phyloP scores from a whole-genome alignment of 1,284 basidiomycete genomes.

The Caloboletus firmus region DNA sequence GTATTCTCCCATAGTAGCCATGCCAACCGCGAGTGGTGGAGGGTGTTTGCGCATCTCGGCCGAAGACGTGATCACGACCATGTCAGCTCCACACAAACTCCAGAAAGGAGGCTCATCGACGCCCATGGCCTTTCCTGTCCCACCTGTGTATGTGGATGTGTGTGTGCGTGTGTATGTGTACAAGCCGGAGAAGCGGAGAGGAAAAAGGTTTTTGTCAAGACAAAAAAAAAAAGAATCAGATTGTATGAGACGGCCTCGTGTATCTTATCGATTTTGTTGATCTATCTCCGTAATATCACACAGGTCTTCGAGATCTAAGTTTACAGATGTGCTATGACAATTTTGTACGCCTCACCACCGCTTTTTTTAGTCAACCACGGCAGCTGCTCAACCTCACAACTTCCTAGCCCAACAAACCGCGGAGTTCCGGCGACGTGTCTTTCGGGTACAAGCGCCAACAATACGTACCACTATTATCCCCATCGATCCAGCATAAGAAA shows the following conservation, averaged over 20 bases:
- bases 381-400: conserved; percentile 7
- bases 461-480: conserved; percentile 26
- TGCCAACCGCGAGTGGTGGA: conserved; percentile 24
- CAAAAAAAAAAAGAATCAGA: neutral
- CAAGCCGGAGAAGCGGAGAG: neutral
- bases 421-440: conserved; percentile 29
- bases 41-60: neutral
- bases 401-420: conserved; percentile 24
- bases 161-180: neutral
- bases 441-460: neutral
- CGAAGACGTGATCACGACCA: neutral
- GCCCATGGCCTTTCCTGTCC: conserved; percentile 18
- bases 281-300: conserved; percentile 18
- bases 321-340: conserved; percentile 12
- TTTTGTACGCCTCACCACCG: conserved; percentile 11
- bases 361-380: conserved; percentile 6
- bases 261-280: conserved; percentile 35
- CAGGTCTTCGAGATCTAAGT: conserved; percentile 24
- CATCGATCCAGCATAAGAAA: conserved; percentile 9
- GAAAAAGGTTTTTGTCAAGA: neutral
- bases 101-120: conserved; percentile 1
- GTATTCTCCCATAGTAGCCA: conserved; percentile 27
- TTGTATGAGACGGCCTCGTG: conserved; percentile 16
- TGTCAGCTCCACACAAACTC: neutral
- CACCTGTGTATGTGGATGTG: neutral